Percentiles rank a stretch among this genome's conserved stretches.
These are phyloP conservation scores for Torrubiellomyces zombiae DNA, from an alignment of 2,329 filamentous ascomycete genomes.

Conservation along the genomic window DNA sequence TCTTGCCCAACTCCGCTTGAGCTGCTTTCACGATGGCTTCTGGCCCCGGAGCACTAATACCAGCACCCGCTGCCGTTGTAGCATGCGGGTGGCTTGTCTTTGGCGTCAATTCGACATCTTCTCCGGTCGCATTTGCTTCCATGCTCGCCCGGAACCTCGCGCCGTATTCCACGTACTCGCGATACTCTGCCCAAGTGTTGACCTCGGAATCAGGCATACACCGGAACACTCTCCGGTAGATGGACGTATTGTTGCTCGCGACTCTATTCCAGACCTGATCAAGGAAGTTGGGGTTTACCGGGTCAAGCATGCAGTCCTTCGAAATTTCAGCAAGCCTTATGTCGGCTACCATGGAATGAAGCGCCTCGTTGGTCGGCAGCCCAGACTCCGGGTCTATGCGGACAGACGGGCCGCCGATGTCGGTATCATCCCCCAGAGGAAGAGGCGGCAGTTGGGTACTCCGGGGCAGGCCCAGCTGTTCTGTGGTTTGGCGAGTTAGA, in stretches of 20 bases:
- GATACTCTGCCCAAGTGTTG: slow-evolving; percentile 83
- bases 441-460: slow-evolving; percentile 55
- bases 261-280: slow-evolving; percentile 76
- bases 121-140: slow-evolving; percentile 34
- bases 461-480: slow-evolving; percentile 50
- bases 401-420: slow-evolving; percentile 61
- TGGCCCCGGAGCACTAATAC: slow-evolving; percentile 25
- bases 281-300: slow-evolving; percentile 65
- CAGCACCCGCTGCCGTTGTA: slow-evolving; percentile 19
- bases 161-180: slow-evolving; percentile 62
- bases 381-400: slow-evolving; percentile 33
- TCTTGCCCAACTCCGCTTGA: slow-evolving; percentile 17
- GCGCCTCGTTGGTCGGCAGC: slow-evolving; percentile 23
- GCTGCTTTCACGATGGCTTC: slow-evolving; percentile 19
- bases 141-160: slow-evolving; percentile 58
- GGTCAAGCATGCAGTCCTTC: slow-evolving; percentile 90
- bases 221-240: slow-evolving; percentile 85
- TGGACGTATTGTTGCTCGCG: slow-evolving; percentile 86
- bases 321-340: slow-evolving; percentile 59
- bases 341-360: slow-evolving; percentile 44
- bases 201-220: slow-evolving; percentile 96
- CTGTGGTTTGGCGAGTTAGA: slow-evolving; percentile 41
- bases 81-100: slow-evolving; percentile 14
- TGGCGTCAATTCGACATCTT: slow-evolving; percentile 30
- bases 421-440: slow-evolving; percentile 58